These are phyloP conservation scores for Pseudoneurospora amorphoporcata DNA, from an alignment of 495 filamentous ascomycete species.

Conservation along the genomic window DNA sequence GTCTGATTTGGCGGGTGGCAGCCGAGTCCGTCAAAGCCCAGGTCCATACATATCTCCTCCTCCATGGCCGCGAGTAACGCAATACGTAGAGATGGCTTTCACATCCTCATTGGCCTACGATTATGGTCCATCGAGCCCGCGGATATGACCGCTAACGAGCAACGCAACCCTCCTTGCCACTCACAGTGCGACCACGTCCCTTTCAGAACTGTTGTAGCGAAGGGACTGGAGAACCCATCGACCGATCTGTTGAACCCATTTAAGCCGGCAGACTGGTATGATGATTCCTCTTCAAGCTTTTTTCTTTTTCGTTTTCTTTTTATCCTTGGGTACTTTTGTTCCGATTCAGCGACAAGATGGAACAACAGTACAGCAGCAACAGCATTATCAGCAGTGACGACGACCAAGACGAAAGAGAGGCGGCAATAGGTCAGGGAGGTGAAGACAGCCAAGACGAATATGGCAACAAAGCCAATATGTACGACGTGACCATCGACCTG, in stretches of 20 bases:
- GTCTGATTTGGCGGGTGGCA: too few relatives aligned
- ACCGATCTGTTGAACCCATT: not conserved
- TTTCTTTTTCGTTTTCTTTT: too few relatives aligned
- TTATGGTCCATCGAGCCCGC: not conserved
- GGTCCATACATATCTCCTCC: too few relatives aligned
- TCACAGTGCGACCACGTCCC: not conserved
- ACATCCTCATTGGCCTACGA: too few relatives aligned
- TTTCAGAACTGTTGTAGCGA: not conserved
- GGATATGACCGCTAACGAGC: not conserved
- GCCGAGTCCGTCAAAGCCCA: too few relatives aligned
- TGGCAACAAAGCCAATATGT: not conserved
- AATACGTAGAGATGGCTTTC: too few relatives aligned
- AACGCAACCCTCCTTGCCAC: not conserved
- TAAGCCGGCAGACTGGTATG: not conserved
- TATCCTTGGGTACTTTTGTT: not conserved
- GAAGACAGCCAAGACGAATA: not conserved
- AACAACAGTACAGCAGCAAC: not conserved
- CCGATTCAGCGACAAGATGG: not conserved
- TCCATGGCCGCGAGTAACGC: too few relatives aligned
- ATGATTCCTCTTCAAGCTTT: not conserved
- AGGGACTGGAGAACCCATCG: not conserved
- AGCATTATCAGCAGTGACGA: not conserved
- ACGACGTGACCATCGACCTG: constrained; percentile 1
- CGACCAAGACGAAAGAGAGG: constrained; percentile 1
- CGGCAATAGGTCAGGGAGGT: not conserved